These are phyloP conservation scores for Pestalotiopsis sp. DNA, from an alignment of 2,329 filamentous ascomycete genomes.

Conservation along the genomic window DNA sequence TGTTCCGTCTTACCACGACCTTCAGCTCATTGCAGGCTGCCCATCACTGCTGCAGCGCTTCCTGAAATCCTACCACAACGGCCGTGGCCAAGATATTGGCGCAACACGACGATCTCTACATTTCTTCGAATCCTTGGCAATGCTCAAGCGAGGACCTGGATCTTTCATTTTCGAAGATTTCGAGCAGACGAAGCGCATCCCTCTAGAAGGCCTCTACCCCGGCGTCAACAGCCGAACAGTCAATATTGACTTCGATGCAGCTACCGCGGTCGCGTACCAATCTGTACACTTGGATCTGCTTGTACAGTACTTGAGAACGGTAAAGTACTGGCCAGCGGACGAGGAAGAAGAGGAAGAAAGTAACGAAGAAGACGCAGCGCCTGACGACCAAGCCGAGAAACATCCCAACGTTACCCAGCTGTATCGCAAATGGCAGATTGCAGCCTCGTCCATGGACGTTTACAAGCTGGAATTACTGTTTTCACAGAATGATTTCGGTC, in stretches of 20 bases:
- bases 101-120: slow-evolving; percentile 23
- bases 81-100: slow-evolving; percentile 18
- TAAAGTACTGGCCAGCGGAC: slow-evolving; percentile 17
- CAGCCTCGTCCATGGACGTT: slow-evolving; percentile 29
- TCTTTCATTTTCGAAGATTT: slow-evolving; percentile 25
- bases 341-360: not conserved
- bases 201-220: slow-evolving; percentile 28
- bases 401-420: not conserved
- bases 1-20: not conserved
- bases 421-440: slow-evolving; percentile 23
- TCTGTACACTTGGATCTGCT: slow-evolving; percentile 22
- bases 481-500: slow-evolving; percentile 17
- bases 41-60: not conserved
- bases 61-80: not conserved
- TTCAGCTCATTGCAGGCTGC: not conserved
- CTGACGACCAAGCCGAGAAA: not conserved
- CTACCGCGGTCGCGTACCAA: slow-evolving; percentile 24
- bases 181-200: slow-evolving; percentile 16
- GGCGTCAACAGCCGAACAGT: slow-evolving; percentile 26
- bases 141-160: slow-evolving; percentile 29
- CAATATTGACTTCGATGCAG: slow-evolving; percentile 21
- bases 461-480: slow-evolving; percentile 24
- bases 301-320: slow-evolving; percentile 21
- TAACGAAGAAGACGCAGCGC: not conserved
- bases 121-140: slow-evolving; percentile 29